These are phyloP conservation scores for Ustilago nuda DNA, from an alignment of 1,284 basidiomycete genomes.

Conservation along the genomic window DNA sequence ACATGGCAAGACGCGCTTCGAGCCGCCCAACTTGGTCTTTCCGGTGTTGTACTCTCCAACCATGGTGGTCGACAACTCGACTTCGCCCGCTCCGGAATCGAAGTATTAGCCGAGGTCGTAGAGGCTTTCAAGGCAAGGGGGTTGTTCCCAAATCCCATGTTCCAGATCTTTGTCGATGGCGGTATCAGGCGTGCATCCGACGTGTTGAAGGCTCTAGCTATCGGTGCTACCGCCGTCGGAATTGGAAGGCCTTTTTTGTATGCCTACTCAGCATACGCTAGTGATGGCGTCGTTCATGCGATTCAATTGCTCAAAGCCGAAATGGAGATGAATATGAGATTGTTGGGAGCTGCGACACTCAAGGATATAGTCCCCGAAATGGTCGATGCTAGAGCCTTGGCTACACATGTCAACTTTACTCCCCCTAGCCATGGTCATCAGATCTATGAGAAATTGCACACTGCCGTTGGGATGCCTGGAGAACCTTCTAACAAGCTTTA, in stretches of 20 bases:
- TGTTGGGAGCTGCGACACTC: slow-evolving; percentile 80
- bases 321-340: slow-evolving; percentile 81
- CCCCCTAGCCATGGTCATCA: slow-evolving; percentile 49
- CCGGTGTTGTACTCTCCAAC: slow-evolving; percentile 70
- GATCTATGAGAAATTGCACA: slow-evolving; percentile 59
- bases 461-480: slow-evolving; percentile 56
- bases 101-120: slow-evolving; percentile 82
- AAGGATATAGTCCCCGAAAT: slow-evolving; percentile 82
- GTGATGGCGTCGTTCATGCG: slow-evolving; percentile 81
- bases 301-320: slow-evolving; percentile 80
- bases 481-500: slow-evolving; percentile 50
- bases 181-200: slow-evolving; percentile 80
- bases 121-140: slow-evolving; percentile 77
- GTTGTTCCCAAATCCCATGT: slow-evolving; percentile 73
- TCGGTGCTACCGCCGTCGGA: slow-evolving; percentile 91
- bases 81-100: slow-evolving; percentile 65
- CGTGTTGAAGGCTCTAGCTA: slow-evolving; percentile 87
- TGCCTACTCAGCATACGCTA: slow-evolving; percentile 89
- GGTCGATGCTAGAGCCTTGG: slow-evolving; percentile 76
- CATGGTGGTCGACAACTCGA: slow-evolving; percentile 71
- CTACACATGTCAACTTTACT: slow-evolving; percentile 63
- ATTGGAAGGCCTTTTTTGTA: slow-evolving; percentile 89
- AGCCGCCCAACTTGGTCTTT: slow-evolving; percentile 71
- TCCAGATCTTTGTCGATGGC: slow-evolving; percentile 89
- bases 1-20: slow-evolving; percentile 79